A percentile compares a stretch with the other conserved stretches of the same genome.
Conservation (phyloP, 2,329 filamentous ascomycete genomes). For the Venturia asperata region DNA sequence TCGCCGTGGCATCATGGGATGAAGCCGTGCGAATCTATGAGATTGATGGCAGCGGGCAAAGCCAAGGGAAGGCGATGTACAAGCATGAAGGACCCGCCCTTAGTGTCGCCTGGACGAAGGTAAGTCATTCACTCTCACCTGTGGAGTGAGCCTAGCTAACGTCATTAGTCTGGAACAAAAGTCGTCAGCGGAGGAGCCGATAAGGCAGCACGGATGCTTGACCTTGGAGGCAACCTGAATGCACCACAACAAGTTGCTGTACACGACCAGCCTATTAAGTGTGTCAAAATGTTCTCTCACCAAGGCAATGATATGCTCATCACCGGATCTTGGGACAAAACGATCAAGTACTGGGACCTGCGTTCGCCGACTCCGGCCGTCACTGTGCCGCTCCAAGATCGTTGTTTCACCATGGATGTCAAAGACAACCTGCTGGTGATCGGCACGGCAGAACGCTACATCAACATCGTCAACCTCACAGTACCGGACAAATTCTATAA, state of each 20-base stretch:
- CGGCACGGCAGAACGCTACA: constrained; percentile 89
- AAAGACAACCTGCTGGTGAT: constrained; percentile 82
- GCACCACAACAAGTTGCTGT: constrained; percentile 61
- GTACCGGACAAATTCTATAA: constrained; percentile 92
- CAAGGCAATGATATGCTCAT: constrained; percentile 73
- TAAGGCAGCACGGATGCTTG: constrained; percentile 82
- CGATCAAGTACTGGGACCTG: constrained; percentile 82
- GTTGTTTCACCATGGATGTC: constrained; percentile 87
- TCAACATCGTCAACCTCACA: constrained; percentile 81
- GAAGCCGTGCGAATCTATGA: constrained; percentile 98
- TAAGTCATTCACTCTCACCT: constrained; percentile 39
- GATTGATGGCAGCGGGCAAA: constrained; percentile 68
- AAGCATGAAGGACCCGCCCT: constrained; percentile 82
- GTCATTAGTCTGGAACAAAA: constrained; percentile 73
- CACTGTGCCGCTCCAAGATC: constrained; percentile 61
- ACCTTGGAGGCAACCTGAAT: constrained; percentile 47
- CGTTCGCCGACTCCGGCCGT: constrained; percentile 59
- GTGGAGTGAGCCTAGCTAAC: constrained; percentile 13
- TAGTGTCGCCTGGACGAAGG: constrained; percentile 80
- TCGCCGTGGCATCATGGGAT: constrained; percentile 93
- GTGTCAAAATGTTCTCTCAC: constrained; percentile 56
- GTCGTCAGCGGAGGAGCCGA: constrained; percentile 82
- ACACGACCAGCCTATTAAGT: constrained; percentile 76
- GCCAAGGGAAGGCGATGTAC: constrained; percentile 76
- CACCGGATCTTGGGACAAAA: constrained; percentile 90